A percentile compares a stretch with the other conserved stretches of the same genome.
Evolutionary conservation across 2,329 filamentous ascomycete species (phyloP).

Genomic region (Fusarium fujikuroi): DNA sequence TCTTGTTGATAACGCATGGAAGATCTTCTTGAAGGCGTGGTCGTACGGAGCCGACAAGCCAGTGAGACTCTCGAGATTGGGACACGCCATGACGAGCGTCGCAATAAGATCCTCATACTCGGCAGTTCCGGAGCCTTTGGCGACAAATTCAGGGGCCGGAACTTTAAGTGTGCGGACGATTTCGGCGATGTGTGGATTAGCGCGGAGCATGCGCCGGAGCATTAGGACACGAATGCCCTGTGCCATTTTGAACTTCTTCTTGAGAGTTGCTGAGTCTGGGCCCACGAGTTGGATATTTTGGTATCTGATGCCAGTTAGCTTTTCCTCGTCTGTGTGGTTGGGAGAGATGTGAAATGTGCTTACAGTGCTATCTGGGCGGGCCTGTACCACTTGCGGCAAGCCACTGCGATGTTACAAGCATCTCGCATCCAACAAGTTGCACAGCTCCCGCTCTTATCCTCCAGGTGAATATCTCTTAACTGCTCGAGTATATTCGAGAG

Average conservation of each 20-base stretch:
- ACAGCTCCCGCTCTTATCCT: slow-evolving; percentile 61
- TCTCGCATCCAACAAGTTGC: slow-evolving; percentile 75
- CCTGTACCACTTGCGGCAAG: slow-evolving; percentile 63
- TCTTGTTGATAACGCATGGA: slow-evolving; percentile 69
- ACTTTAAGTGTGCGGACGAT: slow-evolving; percentile 69
- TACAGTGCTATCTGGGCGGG: slow-evolving; percentile 63
- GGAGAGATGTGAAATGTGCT: slow-evolving; percentile 42
- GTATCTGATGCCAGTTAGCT: slow-evolving; percentile 56
- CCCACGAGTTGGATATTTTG: slow-evolving; percentile 69
- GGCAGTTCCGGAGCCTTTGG: slow-evolving; percentile 50
- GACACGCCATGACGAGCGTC: slow-evolving; percentile 71
- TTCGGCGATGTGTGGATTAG: slow-evolving; percentile 62
- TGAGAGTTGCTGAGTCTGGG: slow-evolving; percentile 63
- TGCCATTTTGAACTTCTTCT: slow-evolving; percentile 66
- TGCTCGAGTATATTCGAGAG: slow-evolving; percentile 65
- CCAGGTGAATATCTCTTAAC: slow-evolving; percentile 63
- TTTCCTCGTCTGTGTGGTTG: neutral
- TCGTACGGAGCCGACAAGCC: slow-evolving; percentile 66
- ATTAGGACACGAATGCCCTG: slow-evolving; percentile 65
- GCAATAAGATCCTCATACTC: slow-evolving; percentile 69
- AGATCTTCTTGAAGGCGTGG: slow-evolving; percentile 65
- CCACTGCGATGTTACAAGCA: slow-evolving; percentile 61
- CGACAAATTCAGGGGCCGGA: slow-evolving; percentile 56
- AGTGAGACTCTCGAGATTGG: slow-evolving; percentile 69
- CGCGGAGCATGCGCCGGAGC: slow-evolving; percentile 67